Conservation (phyloP, 805 yeast genomes). For the Candida taoyuanica region DNA sequence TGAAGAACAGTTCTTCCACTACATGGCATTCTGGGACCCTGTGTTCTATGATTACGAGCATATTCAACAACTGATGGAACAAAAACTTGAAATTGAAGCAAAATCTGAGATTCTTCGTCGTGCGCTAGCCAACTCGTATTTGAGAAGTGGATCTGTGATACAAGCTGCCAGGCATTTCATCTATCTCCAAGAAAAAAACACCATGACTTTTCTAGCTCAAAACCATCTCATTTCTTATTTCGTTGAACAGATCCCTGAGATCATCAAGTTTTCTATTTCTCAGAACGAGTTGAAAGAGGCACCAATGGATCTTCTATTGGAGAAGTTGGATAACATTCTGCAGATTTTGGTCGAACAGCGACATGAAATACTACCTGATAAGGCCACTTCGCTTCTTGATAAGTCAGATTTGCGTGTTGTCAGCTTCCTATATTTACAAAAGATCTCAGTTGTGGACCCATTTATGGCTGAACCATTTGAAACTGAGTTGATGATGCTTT, state of each 20-base stretch:
- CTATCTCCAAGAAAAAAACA: conserved; percentile 45
- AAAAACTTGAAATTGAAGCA: conserved; percentile 33
- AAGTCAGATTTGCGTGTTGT: conserved; percentile 40
- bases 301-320: conserved; percentile 27
- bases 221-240: conserved; percentile 59
- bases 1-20: conserved; percentile 34
- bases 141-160: conserved; percentile 51
- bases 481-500: conserved; percentile 60
- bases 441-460: conserved; percentile 52
- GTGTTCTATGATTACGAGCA: conserved; percentile 43
- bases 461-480: conserved; percentile 53
- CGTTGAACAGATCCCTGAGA: conserved; percentile 44
- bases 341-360: conserved; percentile 55
- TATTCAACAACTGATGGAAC: conserved; percentile 41
- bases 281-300: conserved; percentile 34
- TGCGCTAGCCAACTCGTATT: conserved; percentile 48
- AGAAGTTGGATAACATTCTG: conserved; percentile 41
- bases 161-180: conserved; percentile 65
- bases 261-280: conserved; percentile 41
- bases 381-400: conserved; percentile 44
- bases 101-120: conserved; percentile 34
- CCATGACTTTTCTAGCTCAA: conserved; percentile 53
- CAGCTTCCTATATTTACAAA: conserved; percentile 61
- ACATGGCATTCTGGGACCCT: conserved; percentile 54
- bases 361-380: conserved; percentile 56